Conservation (phyloP, 257 asterid genomes). For the Osmanthus fragrans region DNA sequence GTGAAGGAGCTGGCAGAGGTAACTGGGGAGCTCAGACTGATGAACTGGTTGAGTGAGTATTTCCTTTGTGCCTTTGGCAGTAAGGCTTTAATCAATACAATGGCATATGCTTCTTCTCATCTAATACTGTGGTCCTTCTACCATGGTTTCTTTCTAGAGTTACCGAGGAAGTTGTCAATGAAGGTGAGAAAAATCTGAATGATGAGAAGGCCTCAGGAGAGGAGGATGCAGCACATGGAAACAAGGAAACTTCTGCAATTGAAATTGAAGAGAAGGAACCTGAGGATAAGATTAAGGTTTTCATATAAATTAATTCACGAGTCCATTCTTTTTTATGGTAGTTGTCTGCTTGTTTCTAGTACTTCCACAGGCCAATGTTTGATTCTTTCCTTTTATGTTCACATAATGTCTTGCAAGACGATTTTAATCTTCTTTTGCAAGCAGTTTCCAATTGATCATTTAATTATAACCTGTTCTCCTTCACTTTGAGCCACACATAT, state of each 20-base stretch:
- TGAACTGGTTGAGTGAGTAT: slow-evolving; percentile 70
- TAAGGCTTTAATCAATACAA: not conserved
- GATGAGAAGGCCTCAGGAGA: slow-evolving; percentile 52
- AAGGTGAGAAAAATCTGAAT: slow-evolving; percentile 54
- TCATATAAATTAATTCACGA: not conserved
- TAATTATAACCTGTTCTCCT: not conserved
- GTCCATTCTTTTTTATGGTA: not conserved
- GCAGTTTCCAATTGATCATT: not conserved
- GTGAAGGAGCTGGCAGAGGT: slow-evolving; percentile 84
- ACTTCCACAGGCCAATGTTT: not conserved
- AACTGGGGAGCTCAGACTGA: slow-evolving; percentile 87
- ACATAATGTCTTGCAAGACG: not conserved
- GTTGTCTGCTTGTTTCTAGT: not conserved
- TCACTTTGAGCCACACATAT: not conserved
- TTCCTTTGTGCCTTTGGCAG: slow-evolving; percentile 23
- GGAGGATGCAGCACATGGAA: slow-evolving; percentile 50
- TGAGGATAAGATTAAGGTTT: slow-evolving; percentile 59
- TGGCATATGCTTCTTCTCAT: not conserved
- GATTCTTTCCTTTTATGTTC: not conserved
- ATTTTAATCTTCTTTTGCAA: not conserved
- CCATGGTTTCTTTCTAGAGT: slow-evolving; percentile 34
- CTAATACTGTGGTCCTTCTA: not conserved
- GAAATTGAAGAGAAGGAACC: slow-evolving; percentile 72
- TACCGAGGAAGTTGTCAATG: slow-evolving; percentile 49
- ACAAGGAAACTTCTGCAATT: slow-evolving; percentile 46